These are phyloP conservation scores for Fragosphaeria purpurea DNA, from an alignment of 2,329 filamentous ascomycete genomes.

Conservation along the genomic window DNA sequence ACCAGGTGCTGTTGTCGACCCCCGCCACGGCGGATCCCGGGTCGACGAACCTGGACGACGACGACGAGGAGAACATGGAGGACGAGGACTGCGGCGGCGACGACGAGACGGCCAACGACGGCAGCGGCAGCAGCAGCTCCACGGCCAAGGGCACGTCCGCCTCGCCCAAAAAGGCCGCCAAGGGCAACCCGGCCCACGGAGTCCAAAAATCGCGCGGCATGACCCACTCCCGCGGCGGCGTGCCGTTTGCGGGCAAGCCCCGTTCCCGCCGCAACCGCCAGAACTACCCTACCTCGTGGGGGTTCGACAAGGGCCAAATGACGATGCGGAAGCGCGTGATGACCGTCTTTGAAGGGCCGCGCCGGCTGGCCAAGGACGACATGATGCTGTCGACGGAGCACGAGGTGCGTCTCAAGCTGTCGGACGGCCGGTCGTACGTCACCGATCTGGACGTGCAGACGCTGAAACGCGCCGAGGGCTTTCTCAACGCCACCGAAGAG, in stretches of 20 bases:
- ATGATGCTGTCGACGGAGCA: constrained; percentile 97
- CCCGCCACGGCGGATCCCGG: constrained; percentile 22
- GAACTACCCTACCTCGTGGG: constrained; percentile 91
- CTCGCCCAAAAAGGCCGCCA: constrained; percentile 45
- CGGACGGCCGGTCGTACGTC: constrained; percentile 68
- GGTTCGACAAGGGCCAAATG: constrained; percentile 85
- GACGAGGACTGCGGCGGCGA: constrained; percentile 54
- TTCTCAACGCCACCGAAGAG: constrained; percentile 68
- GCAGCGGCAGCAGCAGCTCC: too few relatives aligned
- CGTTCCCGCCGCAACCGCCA: constrained; percentile 81
- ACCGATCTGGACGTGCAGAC: constrained; percentile 92
- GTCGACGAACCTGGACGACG: constrained; percentile 27
- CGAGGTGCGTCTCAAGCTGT: constrained; percentile 78
- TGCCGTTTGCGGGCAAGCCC: constrained; percentile 42
- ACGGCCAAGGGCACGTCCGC: constrained; percentile 15
- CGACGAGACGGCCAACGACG: constrained; percentile 30
- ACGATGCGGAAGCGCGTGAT: constrained; percentile 97
- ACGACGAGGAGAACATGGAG: constrained; percentile 35
- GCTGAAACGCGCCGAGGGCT: constrained; percentile 74
- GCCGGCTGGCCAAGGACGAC: constrained; percentile 91
- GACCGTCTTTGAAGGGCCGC: constrained; percentile 79
- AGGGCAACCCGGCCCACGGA: constrained; percentile 45
- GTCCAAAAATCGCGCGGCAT: constrained; percentile 61
- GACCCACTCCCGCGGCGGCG: constrained; percentile 69
- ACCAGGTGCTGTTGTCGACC: constrained; percentile 48